Percentiles rank a stretch among this genome's conserved stretches.
phyloP scores from a whole-genome alignment of 1,284 basidiomycete genomes.

The Coniferiporia weirii region DNA sequence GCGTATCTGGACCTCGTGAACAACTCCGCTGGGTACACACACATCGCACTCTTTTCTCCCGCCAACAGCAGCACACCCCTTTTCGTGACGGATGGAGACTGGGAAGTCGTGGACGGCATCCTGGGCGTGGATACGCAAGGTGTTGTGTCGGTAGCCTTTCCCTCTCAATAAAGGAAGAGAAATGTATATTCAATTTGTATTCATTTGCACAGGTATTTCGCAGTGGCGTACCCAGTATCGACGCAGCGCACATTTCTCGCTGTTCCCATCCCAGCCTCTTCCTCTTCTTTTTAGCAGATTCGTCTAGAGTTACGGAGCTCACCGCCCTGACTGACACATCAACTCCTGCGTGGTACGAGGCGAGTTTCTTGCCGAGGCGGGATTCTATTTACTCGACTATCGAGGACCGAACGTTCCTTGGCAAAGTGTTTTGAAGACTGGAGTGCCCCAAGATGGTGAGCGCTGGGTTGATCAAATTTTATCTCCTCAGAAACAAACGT shows the following conservation, averaged over 20 bases:
- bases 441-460: slow-evolving; percentile 47
- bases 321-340: slow-evolving; percentile 64
- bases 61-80: slow-evolving; percentile 60
- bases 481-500: too few species aligned
- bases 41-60: slow-evolving; percentile 85
- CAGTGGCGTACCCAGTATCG: slow-evolving; percentile 78
- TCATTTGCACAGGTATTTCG: slow-evolving; percentile 66
- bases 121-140: slow-evolving; percentile 65
- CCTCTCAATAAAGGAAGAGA: slow-evolving; percentile 2
- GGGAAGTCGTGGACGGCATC: slow-evolving; percentile 84
- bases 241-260: slow-evolving; percentile 83
- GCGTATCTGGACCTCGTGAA: slow-evolving; percentile 90
- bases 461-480: neutral
- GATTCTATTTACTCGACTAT: slow-evolving; percentile 82
- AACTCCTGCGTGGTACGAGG: slow-evolving; percentile 57
- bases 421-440: slow-evolving; percentile 72
- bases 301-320: slow-evolving; percentile 34
- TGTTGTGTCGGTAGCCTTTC: slow-evolving; percentile 59
- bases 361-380: slow-evolving; percentile 74
- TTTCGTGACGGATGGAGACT: slow-evolving; percentile 82
- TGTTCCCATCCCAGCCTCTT: slow-evolving; percentile 50
- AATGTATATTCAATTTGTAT: neutral
- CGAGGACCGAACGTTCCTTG: slow-evolving; percentile 82
- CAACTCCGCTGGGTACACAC: slow-evolving; percentile 74
- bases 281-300: slow-evolving; percentile 25